Evolutionary conservation across 768 basidiomycete genomes (phyloP).

Genomic region (Mycena filopes): DNA sequence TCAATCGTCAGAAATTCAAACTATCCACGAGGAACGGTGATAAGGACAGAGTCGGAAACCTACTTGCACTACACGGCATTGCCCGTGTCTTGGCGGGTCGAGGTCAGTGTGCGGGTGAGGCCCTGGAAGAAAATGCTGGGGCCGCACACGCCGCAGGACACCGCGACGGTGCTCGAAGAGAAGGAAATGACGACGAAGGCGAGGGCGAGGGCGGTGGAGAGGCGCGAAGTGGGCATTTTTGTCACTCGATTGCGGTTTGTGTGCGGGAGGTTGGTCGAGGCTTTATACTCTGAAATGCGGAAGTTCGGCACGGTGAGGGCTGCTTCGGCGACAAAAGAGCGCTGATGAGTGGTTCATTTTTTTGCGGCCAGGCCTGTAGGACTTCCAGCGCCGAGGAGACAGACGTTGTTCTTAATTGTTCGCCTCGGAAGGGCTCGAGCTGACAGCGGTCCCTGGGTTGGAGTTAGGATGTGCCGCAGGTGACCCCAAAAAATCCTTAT

Average conservation of each 20-base stretch:
- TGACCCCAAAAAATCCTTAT: too few species aligned
- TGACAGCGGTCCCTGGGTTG: too few species aligned
- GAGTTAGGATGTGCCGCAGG: too few species aligned
- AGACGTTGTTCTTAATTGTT: too few species aligned
- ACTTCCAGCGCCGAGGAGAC: background rate
- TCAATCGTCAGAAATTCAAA: background rate
- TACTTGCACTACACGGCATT: constrained; percentile 31
- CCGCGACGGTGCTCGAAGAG: constrained; percentile 14
- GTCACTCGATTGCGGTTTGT: background rate
- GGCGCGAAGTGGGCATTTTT: constrained; percentile 12
- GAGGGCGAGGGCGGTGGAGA: constrained; percentile 4
- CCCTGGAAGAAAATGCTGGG: constrained; percentile 29
- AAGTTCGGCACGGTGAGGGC: background rate
- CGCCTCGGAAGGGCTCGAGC: too few species aligned
- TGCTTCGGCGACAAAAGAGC: background rate
- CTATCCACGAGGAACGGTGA: background rate
- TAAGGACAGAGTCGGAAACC: background rate
- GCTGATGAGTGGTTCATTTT: background rate
- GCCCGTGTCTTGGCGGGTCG: constrained; percentile 9
- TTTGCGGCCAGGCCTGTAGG: background rate
- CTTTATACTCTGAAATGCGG: constrained; percentile 12
- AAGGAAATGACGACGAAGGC: constrained; percentile 8
- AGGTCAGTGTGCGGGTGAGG: constrained; percentile 29
- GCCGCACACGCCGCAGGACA: constrained; percentile 27
- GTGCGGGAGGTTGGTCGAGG: background rate